Percentiles rank a stretch among this genome's conserved stretches.
Conservation (phyloP, 805 yeast species). For the Starmera dryadoides region DNA sequence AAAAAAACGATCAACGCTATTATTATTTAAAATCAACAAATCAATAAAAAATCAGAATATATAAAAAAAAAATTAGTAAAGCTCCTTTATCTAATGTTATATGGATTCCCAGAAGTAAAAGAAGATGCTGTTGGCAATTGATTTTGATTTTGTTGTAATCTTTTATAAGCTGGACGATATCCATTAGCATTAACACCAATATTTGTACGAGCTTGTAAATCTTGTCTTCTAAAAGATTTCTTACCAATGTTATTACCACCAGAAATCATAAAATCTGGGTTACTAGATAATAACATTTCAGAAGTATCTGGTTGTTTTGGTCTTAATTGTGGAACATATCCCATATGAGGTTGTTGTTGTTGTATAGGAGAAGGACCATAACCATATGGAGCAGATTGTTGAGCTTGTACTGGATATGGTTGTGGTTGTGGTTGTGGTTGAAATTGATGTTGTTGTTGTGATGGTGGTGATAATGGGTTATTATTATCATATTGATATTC, state of each 20-base stretch:
- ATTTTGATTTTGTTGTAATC: conserved; percentile 22
- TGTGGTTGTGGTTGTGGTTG: conserved; percentile 4
- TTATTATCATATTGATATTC: background rate
- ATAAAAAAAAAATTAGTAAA: background rate
- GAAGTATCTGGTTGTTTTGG: conserved; percentile 21
- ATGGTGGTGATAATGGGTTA: background rate
- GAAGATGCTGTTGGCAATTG: conserved; percentile 32
- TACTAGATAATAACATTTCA: conserved; percentile 36
- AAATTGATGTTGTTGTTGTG: conserved; percentile 1
- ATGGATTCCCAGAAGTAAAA: conserved; percentile 35
- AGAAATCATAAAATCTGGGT: conserved; percentile 37
- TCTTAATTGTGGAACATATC: conserved; percentile 9
- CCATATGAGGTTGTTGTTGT: conserved; percentile 13
- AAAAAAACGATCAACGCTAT: too few species aligned
- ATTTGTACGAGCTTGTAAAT: conserved; percentile 5
- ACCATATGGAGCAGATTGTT: conserved; percentile 12
- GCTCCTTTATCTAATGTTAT: conserved; percentile 26
- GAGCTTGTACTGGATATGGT: conserved; percentile 7
- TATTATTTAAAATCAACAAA: background rate
- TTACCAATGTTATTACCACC: conserved; percentile 16
- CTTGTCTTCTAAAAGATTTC: conserved; percentile 3
- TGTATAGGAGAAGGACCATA: conserved; percentile 11
- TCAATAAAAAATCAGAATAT: background rate
- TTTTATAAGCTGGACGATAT: conserved; percentile 33
- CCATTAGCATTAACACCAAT: conserved; percentile 10